These are phyloP conservation scores for Xylaria telfairii DNA, from an alignment of 495 filamentous ascomycete species.

Conservation along the genomic window DNA sequence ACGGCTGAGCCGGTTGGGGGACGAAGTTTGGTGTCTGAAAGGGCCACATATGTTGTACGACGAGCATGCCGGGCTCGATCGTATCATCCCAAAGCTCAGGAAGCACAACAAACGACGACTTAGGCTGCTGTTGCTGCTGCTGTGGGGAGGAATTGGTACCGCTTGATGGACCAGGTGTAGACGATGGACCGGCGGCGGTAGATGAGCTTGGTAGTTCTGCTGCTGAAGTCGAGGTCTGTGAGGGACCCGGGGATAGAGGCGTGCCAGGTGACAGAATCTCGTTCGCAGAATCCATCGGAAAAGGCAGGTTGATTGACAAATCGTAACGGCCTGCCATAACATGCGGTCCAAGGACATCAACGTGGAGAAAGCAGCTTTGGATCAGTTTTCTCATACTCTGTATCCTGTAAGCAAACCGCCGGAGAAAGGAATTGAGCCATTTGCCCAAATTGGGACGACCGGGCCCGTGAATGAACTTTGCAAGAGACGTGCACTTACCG, in stretches of 20 bases:
- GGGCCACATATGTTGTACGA: conserved; percentile 93
- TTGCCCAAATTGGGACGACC: background rate
- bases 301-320: conserved; percentile 44
- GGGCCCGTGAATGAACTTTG: background rate
- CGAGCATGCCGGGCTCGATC: conserved; percentile 67
- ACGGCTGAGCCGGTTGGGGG: conserved; percentile 22
- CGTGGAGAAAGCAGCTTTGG: conserved; percentile 54
- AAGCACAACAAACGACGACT: conserved; percentile 51
- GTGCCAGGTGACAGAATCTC: conserved; percentile 16
- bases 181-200: conserved; percentile 21
- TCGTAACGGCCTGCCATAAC: conserved; percentile 58
- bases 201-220: conserved; percentile 12
- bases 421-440: background rate
- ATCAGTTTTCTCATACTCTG: conserved; percentile 63
- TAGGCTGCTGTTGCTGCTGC: conserved; percentile 9
- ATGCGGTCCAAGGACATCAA: conserved; percentile 54
- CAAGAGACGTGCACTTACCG: conserved; percentile 47
- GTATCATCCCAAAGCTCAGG: conserved; percentile 60
- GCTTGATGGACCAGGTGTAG: conserved; percentile 18
- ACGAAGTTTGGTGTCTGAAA: conserved; percentile 56
- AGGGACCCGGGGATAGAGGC: background rate
- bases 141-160: conserved; percentile 14
- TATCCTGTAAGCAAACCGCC: background rate
- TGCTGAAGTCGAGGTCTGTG: background rate
- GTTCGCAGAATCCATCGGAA: conserved; percentile 21